phyloP scores from a whole-genome alignment of 1,284 basidiomycete species.

The Fomitopsis palustris region DNA sequence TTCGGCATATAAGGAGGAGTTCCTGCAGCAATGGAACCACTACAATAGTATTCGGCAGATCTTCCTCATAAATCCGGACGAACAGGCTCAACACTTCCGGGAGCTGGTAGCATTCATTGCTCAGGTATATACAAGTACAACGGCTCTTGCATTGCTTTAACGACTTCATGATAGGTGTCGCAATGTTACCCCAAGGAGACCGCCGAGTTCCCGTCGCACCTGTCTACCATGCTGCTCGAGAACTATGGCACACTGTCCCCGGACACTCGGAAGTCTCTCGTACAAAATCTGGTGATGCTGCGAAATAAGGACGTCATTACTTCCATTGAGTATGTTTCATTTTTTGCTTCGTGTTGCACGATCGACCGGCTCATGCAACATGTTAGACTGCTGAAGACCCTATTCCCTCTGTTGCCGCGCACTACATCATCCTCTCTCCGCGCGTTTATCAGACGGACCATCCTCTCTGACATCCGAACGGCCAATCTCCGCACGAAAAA shows the following conservation, averaged over 20 bases:
- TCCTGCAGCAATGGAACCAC: slow-evolving; percentile 98
- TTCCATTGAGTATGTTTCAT: slow-evolving; percentile 77
- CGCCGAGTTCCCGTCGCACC: slow-evolving; percentile 74
- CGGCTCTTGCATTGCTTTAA: slow-evolving; percentile 3
- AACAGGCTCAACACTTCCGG: slow-evolving; percentile 78
- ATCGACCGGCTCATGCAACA: not conserved
- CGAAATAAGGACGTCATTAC: slow-evolving; percentile 91
- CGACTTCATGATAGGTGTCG: slow-evolving; percentile 53
- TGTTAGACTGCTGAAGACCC: slow-evolving; percentile 78
- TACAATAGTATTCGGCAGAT: slow-evolving; percentile 88
- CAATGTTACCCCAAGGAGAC: slow-evolving; percentile 90
- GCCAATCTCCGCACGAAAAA: slow-evolving; percentile 91
- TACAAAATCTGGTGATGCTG: slow-evolving; percentile 90
- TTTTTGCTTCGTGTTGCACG: slow-evolving; percentile 5
- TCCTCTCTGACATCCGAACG: slow-evolving; percentile 91
- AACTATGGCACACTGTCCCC: slow-evolving; percentile 69
- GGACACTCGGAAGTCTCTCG: slow-evolving; percentile 78
- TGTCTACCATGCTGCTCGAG: slow-evolving; percentile 75
- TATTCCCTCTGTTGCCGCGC: slow-evolving; percentile 92
- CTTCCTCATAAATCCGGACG: slow-evolving; percentile 74
- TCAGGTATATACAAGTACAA: slow-evolving; percentile 50
- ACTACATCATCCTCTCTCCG: slow-evolving; percentile 86
- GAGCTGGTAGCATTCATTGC: slow-evolving; percentile 87
- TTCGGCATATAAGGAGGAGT: slow-evolving; percentile 90
- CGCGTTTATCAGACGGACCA: slow-evolving; percentile 88